Percentiles rank a stretch among this genome's conserved stretches.
Evolutionary conservation across 2,329 filamentous ascomycete species (phyloP).

Genomic region (Venturia carpophila): DNA sequence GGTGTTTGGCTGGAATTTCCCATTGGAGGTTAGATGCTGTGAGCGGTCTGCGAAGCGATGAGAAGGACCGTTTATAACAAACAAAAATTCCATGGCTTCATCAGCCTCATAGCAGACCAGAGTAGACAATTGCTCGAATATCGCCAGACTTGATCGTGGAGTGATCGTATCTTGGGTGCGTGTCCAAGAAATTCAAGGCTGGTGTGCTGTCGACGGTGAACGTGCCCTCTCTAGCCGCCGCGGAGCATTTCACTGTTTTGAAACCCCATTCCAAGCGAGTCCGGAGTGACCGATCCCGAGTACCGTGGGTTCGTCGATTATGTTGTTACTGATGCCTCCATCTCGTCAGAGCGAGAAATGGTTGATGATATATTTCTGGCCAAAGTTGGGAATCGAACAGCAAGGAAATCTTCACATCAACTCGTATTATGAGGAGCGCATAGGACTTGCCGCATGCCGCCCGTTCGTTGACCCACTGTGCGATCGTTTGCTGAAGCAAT

Average conservation of each 20-base stretch:
- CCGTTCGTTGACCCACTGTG: neutral
- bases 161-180: neutral
- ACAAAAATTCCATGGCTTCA: neutral
- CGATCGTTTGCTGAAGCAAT: neutral
- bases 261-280: neutral
- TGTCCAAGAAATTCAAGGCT: neutral
- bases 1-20: neutral
- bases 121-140: neutral
- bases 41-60: neutral
- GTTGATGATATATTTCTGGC: too few species aligned
- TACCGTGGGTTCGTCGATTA: neutral
- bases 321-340: too few species aligned
- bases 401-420: too few species aligned
- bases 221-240: neutral
- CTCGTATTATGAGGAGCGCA: neutral
- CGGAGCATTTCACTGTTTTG: neutral
- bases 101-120: neutral
- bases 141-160: neutral
- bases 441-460: neutral
- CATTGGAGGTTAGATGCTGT: neutral
- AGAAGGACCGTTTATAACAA: neutral
- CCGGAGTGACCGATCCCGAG: neutral
- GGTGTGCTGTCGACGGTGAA: neutral
- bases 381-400: too few species aligned
- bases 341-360: too few species aligned